Percentiles rank a stretch among this genome's conserved stretches.
These are phyloP conservation scores for Microbotryum saponariae DNA, from an alignment of 1,284 basidiomycete species.

Conservation along the genomic window DNA sequence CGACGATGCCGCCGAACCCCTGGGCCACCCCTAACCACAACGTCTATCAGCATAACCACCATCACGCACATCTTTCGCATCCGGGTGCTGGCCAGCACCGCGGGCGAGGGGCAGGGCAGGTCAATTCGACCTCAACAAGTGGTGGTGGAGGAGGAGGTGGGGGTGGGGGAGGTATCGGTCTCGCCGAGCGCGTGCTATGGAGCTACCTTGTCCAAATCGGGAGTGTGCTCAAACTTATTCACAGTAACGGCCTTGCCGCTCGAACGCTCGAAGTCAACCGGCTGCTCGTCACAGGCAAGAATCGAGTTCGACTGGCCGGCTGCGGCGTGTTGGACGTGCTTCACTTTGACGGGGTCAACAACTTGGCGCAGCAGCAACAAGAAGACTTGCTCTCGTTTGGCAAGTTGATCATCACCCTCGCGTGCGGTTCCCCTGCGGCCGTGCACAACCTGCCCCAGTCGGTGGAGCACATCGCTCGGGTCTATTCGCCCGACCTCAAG, in stretches of 20 bases:
- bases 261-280: constrained; percentile 80
- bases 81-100: too few relatives aligned
- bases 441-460: constrained; percentile 63
- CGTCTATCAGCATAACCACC: constrained; percentile 7
- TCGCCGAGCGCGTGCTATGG: constrained; percentile 85
- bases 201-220: constrained; percentile 87
- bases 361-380: constrained; percentile 59
- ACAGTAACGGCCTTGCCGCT: constrained; percentile 72
- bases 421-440: constrained; percentile 58
- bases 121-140: constrained; percentile 1
- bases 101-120: constrained; percentile 17
- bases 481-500: constrained; percentile 76
- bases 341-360: constrained; percentile 60
- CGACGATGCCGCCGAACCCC: constrained; percentile 39
- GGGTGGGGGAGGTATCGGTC: constrained; percentile 39
- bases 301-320: constrained; percentile 61
- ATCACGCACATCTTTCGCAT: constrained; percentile 8
- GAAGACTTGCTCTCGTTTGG: constrained; percentile 86
- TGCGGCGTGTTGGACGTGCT: constrained; percentile 80
- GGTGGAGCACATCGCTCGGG: constrained; percentile 63
- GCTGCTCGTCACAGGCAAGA: constrained; percentile 79
- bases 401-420: constrained; percentile 71
- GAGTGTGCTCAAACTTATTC: constrained; percentile 75
- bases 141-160: constrained; percentile 19
- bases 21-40: constrained; percentile 31